A percentile compares a stretch with the other conserved stretches of the same genome.
These are phyloP conservation scores for Steccherinum ochraceum DNA, from an alignment of 768 basidiomycete species.

Conservation along the genomic window DNA sequence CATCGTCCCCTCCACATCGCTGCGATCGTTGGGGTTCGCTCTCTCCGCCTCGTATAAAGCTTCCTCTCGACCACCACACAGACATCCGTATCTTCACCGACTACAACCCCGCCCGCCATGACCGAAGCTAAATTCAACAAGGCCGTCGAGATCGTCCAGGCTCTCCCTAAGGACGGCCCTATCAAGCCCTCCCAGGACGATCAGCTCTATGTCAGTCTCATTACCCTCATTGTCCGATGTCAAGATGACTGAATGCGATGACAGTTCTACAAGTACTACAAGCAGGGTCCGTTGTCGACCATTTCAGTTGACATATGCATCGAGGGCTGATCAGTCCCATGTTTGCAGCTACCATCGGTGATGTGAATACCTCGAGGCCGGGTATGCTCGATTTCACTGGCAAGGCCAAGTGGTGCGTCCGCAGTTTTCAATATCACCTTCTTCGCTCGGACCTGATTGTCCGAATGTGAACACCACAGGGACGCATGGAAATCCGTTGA, in stretches of 20 bases:
- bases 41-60: too few relatives aligned
- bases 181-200: constrained; percentile 69
- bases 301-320: neutral
- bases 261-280: constrained; percentile 92
- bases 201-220: constrained; percentile 64
- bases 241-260: neutral
- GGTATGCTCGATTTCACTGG: constrained; percentile 82
- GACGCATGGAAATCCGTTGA: constrained; percentile 79
- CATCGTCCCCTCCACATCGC: too few relatives aligned
- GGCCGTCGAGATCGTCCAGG: constrained; percentile 60
- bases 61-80: neutral
- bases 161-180: constrained; percentile 74
- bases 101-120: constrained; percentile 34
- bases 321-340: constrained; percentile 2
- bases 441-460: constrained; percentile 70
- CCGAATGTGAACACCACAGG: constrained; percentile 39
- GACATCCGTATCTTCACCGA: neutral
- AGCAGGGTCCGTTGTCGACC: constrained; percentile 61
- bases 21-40: too few relatives aligned
- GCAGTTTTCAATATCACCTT: constrained; percentile 2
- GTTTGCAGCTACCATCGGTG: constrained; percentile 61
- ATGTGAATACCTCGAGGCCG: constrained; percentile 57
- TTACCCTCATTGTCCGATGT: constrained; percentile 1
- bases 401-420: constrained; percentile 81
- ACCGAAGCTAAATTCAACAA: constrained; percentile 68